phyloP scores from a whole-genome alignment of 164 flowering plant genomes.

The Chimonanthus salicifolius region DNA sequence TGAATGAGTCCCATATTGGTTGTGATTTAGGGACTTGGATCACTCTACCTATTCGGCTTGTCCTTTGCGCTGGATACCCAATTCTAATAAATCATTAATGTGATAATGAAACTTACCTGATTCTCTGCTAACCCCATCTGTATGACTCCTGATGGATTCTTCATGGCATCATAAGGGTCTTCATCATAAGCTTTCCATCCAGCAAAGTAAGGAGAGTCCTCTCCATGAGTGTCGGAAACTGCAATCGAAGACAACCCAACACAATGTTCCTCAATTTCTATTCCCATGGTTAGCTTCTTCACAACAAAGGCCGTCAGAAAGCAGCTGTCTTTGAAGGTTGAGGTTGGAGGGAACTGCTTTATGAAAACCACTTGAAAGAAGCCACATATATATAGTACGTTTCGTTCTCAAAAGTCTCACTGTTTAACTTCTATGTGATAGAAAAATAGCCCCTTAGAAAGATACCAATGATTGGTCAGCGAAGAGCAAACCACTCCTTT shows the following conservation, averaged over 20 bases:
- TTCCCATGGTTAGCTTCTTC: constrained; percentile 33
- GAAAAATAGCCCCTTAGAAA: constrained; percentile 3
- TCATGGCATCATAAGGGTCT: constrained; percentile 59
- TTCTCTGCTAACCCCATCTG: constrained; percentile 96
- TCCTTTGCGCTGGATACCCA: too few relatives aligned
- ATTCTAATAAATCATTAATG: too few relatives aligned
- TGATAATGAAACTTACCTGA: constrained; percentile 49
- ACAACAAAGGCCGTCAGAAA: background rate
- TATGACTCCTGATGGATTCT: constrained; percentile 73
- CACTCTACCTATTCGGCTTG: too few relatives aligned
- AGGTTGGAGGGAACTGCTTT: constrained; percentile 11
- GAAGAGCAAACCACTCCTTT: constrained; percentile 20
- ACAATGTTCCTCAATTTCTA: constrained; percentile 41
- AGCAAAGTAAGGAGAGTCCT: constrained; percentile 89
- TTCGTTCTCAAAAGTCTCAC: background rate
- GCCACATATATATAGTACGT: constrained; percentile 22
- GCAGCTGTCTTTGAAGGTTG: background rate
- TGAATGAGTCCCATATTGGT: too few relatives aligned
- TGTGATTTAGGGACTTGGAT: too few relatives aligned
- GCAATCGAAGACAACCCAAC: constrained; percentile 61
- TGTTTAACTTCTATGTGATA: background rate
- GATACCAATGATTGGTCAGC: constrained; percentile 48
- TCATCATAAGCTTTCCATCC: constrained; percentile 96
- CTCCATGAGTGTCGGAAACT: constrained; percentile 74
- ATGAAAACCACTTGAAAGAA: constrained; percentile 2